Percentiles rank a stretch among this genome's conserved stretches.
phyloP scores from a whole-genome alignment of 441 rosid species.

The Isatis lusitanica region DNA sequence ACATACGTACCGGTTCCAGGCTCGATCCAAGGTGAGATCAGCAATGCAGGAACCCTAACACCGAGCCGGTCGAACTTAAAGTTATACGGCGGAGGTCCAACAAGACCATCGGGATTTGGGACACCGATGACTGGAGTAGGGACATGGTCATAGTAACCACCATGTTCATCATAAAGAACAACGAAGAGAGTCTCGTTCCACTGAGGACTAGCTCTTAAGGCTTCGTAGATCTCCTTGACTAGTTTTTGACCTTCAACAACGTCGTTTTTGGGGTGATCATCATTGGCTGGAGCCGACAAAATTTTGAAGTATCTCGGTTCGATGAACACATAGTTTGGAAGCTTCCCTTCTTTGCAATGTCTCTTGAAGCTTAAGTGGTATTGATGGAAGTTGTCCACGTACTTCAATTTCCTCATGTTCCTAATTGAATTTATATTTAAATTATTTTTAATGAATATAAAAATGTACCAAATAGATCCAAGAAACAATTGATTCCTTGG shows the following conservation, averaged over 20 bases:
- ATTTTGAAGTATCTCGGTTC: conserved; percentile 71
- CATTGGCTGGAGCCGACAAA: conserved; percentile 57
- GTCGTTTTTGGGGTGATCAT: conserved; percentile 86
- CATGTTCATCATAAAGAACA: conserved; percentile 81
- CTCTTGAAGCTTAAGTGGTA: conserved; percentile 64
- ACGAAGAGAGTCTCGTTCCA: conserved; percentile 75
- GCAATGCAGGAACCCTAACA: conserved; percentile 75
- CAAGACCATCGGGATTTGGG: conserved; percentile 78
- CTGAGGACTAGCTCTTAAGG: conserved; percentile 77
- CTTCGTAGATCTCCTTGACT: conserved; percentile 79
- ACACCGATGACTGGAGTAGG: conserved; percentile 75
- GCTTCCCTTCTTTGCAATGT: conserved; percentile 78
- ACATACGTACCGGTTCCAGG: conserved; percentile 64
- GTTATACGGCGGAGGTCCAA: conserved; percentile 62
- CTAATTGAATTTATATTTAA: conserved; percentile 29
- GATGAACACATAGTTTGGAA: conserved; percentile 77
- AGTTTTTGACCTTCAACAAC: conserved; percentile 73
- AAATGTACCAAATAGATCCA: not conserved
- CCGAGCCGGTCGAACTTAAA: conserved; percentile 92
- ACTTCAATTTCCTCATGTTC: conserved; percentile 74
- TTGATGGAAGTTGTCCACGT: conserved; percentile 62
- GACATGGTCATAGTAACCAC: conserved; percentile 94
- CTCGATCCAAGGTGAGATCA: conserved; percentile 87
- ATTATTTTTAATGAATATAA: not conserved
- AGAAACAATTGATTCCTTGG: not conserved